Percentiles rank a stretch among this genome's conserved stretches.
phyloP scores from a whole-genome alignment of 1,284 basidiomycete genomes.

The Ustilago hordei region DNA sequence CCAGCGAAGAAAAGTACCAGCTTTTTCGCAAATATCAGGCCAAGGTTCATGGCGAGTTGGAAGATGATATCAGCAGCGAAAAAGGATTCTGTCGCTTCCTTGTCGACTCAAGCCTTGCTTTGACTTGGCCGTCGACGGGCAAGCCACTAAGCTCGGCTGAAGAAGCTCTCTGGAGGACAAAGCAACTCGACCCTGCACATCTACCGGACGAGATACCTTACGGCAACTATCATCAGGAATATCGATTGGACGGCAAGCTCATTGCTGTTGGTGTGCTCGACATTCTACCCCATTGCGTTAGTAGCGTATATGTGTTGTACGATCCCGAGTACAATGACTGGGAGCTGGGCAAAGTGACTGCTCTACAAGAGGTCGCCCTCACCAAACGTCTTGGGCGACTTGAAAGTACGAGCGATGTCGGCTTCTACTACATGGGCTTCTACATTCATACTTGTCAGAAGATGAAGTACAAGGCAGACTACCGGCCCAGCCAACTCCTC shows the following conservation, averaged over 20 bases:
- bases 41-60: conserved; percentile 54
- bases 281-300: conserved; percentile 88
- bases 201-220: conserved; percentile 36
- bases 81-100: conserved; percentile 61
- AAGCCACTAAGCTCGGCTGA: conserved; percentile 14
- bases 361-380: conserved; percentile 58
- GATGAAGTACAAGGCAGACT: conserved; percentile 97
- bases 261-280: conserved; percentile 91
- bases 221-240: conserved; percentile 67
- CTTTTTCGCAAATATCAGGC: conserved; percentile 65
- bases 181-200: conserved; percentile 6
- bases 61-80: conserved; percentile 48
- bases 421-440: conserved; percentile 55
- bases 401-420: conserved; percentile 20
- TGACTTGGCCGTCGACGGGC: conserved; percentile 34
- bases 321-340: conserved; percentile 80
- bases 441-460: conserved; percentile 77
- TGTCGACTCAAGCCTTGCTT: conserved; percentile 41
- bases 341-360: conserved; percentile 80
- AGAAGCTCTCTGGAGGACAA: conserved; percentile 21
- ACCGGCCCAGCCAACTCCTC: conserved; percentile 84
- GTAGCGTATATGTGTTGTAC: conserved; percentile 96
- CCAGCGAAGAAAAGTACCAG: conserved; percentile 61
- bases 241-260: conserved; percentile 76
- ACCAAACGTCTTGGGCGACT: conserved; percentile 48